A percentile compares a stretch with the other conserved stretches of the same genome.
Evolutionary conservation across 1,284 basidiomycete species (phyloP).

Genomic region (Tetrapyrgos nigripes): DNA sequence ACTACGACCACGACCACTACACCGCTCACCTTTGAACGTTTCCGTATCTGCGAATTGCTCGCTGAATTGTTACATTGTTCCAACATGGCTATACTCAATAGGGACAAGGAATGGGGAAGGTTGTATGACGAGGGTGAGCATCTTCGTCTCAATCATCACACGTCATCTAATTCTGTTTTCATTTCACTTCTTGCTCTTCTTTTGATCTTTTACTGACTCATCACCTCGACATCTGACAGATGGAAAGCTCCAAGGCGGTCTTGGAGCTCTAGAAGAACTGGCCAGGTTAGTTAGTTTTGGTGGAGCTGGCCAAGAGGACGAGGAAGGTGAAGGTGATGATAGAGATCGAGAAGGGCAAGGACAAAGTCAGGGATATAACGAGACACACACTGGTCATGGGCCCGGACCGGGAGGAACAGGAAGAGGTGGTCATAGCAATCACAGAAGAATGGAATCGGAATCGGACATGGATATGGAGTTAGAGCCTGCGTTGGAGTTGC

Average conservation of each 20-base stretch:
- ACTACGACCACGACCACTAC: conserved; percentile 57
- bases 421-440: background rate
- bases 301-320: conserved; percentile 60
- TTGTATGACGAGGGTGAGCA: background rate
- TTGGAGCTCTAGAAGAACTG: conserved; percentile 82
- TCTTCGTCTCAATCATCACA: too few species aligned
- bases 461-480: conserved; percentile 48
- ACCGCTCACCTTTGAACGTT: conserved; percentile 90
- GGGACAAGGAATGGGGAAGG: conserved; percentile 35
- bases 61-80: conserved; percentile 98
- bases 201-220: background rate
- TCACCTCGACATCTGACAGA: conserved; percentile 79
- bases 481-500: conserved; percentile 75
- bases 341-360: background rate
- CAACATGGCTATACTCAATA: conserved; percentile 96
- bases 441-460: background rate
- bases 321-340: conserved; percentile 61
- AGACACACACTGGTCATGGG: too few species aligned
- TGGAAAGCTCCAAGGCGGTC: conserved; percentile 83
- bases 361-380: too few species aligned
- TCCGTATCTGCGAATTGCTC: conserved; percentile 97
- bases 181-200: background rate
- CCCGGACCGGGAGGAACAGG: background rate
- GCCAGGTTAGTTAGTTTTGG: conserved; percentile 76
- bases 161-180: conserved; percentile 6